Percentiles rank a stretch among this genome's conserved stretches.
Conservation (phyloP, 139 green algal species). For the Edaphochlamys debaryana region DNA sequence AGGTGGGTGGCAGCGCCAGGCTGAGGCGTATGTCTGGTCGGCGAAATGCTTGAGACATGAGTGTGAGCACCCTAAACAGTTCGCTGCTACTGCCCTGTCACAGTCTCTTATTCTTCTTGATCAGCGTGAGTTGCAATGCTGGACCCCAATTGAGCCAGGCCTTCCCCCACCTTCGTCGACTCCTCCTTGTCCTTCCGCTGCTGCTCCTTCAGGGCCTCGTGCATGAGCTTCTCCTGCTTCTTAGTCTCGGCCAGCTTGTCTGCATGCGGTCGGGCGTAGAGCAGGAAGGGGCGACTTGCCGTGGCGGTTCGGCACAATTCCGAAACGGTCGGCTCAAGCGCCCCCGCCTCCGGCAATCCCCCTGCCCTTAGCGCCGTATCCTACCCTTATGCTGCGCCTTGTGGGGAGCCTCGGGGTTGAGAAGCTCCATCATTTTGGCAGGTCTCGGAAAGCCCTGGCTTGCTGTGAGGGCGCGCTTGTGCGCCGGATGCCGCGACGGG, state of each 20-base stretch:
- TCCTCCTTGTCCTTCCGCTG: not conserved
- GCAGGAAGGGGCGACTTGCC: not conserved
- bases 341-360: not conserved
- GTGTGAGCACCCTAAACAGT: too few species aligned
- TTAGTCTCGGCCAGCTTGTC: constrained; percentile 49
- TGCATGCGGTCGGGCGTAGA: not conserved
- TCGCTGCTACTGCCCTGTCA: too few species aligned
- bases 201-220: constrained; percentile 25
- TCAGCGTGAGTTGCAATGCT: too few species aligned
- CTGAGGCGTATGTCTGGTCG: too few species aligned
- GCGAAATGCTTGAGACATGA: not conserved
- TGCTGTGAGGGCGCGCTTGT: too few species aligned
- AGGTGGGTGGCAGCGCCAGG: too few species aligned
- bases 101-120: not conserved
- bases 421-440: not conserved
- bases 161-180: constrained; percentile 9
- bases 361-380: not conserved
- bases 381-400: constrained; percentile 28
- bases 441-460: too few species aligned
- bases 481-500: too few species aligned
- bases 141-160: too few species aligned
- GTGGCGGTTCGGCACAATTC: not conserved
- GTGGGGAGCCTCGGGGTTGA: not conserved
- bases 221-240: constrained; percentile 3
- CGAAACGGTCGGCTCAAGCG: not conserved